Base-by-base conservation (phyloP, 352 stramenopile genomes). In the Pythium oligandrum region DNA sequence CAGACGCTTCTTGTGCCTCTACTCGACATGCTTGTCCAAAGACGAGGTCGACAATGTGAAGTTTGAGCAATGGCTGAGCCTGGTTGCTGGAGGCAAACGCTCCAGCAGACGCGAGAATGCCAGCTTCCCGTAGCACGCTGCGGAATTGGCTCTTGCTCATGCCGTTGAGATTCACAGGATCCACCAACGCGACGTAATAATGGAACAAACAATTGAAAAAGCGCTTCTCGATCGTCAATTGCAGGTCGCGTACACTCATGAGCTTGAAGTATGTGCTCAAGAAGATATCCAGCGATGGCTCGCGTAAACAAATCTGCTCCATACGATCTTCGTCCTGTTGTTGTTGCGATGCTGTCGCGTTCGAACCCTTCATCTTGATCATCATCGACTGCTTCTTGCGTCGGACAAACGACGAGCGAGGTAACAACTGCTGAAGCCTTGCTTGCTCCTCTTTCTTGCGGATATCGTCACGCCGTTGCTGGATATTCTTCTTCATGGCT, bases 141-240 rank as follows among this genome's bases (percentile, higher is more conserved):
- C 76, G 76, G 48, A 87, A 87, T 71, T 85, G 76, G 35, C 71
- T 74, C 51, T 87, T 87, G 55, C 73, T 87, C 49, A 87, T 67
- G 0, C 71, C 71, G 8, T 59, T 58, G n/a, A 60, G 62, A 33
- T 71, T 47, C 4, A 83, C 50, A 2, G 76, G 76, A 51, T 87
- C 76, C 4, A 76, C 61, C 0, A 83, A 60, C 8, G 73, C 71
- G 34, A 83, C 61, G 55, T 85, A 87, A 66, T 83, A 87, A 52
- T 87, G 71, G 40, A 78, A 87, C 4, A 87, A 44, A 26, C 73
- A 83, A 57, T 87, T 87, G 50, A 67, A 79, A 10, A 87, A 63
- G n/a, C 76, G 69, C 50, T 84, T 81, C 45, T 81, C 76, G 6
- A 71, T 61, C 17, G 76, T 80, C 36, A 87, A 64, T 43, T 84